A percentile compares a stretch with the other conserved stretches of the same genome.
Evolutionary conservation across 495 filamentous ascomycete genomes (phyloP).

Genomic region (Aspergillus steynii): DNA sequence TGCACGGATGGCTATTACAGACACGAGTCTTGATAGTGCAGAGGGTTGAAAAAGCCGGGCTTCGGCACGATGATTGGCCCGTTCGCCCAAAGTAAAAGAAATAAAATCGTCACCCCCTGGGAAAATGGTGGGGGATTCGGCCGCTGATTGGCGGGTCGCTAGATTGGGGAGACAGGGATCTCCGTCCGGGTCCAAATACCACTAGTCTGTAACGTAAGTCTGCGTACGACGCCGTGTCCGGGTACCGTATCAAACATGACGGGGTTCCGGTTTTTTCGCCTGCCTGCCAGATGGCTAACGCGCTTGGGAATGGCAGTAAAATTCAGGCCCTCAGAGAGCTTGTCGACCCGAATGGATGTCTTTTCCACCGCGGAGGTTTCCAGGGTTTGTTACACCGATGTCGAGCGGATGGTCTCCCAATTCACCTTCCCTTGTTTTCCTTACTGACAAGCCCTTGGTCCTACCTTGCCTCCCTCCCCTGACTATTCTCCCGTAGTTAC

Average conservation of each 20-base stretch:
- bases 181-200: slow-evolving; percentile 19
- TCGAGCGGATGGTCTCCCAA: not conserved
- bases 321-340: slow-evolving; percentile 6
- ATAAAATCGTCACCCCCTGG: slow-evolving; percentile 13
- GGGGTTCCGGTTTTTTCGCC: not conserved
- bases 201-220: slow-evolving; percentile 19
- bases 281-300: slow-evolving; percentile 18
- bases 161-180: slow-evolving; percentile 26
- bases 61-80: slow-evolving; percentile 15
- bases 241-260: slow-evolving; percentile 22
- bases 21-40: not conserved
- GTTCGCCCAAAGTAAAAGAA: slow-evolving; percentile 10
- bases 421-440: not conserved
- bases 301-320: slow-evolving; percentile 13
- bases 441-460: not conserved
- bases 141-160: slow-evolving; percentile 16
- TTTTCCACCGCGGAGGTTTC: slow-evolving; percentile 7
- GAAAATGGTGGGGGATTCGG: slow-evolving; percentile 19
- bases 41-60: slow-evolving; percentile 5
- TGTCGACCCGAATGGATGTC: slow-evolving; percentile 10
- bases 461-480: not conserved
- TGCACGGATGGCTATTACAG: not conserved
- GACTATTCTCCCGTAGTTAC: not conserved
- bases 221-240: slow-evolving; percentile 18
- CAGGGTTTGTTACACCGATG: slow-evolving; percentile 18